Conservation (phyloP, 306 rosid genomes). For the Cicer arietinum region DNA sequence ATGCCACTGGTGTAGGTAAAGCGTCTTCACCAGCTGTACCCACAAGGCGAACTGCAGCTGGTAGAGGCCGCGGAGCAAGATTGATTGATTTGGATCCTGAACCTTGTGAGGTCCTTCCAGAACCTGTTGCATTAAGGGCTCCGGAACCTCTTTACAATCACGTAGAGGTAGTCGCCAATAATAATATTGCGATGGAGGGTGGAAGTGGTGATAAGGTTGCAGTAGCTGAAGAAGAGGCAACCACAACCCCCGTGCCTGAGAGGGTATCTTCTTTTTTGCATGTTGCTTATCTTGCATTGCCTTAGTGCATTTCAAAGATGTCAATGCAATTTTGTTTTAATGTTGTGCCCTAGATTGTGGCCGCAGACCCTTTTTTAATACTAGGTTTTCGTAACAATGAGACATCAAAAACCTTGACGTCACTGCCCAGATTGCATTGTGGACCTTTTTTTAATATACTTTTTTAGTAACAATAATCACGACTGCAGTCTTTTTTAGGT, state of each 20-base stretch:
- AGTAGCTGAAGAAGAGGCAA: constrained; percentile 82
- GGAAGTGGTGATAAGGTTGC: constrained; percentile 77
- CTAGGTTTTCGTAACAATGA: too few species aligned
- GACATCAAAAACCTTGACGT: too few species aligned
- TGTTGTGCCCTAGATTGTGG: background rate
- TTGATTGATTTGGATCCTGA: constrained; percentile 80
- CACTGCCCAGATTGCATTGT: too few species aligned
- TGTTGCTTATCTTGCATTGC: constrained; percentile 34
- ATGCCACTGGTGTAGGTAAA: constrained; percentile 78
- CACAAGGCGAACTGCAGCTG: constrained; percentile 83
- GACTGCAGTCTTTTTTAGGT: constrained; percentile 14
- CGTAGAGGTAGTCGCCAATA: constrained; percentile 71
- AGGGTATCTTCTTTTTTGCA: constrained; percentile 61
- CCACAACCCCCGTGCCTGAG: constrained; percentile 83
- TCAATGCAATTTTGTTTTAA: constrained; percentile 16
- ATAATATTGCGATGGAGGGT: constrained; percentile 78
- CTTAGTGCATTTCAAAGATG: constrained; percentile 34
- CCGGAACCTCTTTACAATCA: constrained; percentile 65
- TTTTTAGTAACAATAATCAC: constrained; percentile 10
- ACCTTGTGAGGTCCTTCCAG: constrained; percentile 73
- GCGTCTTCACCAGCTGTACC: constrained; percentile 80
- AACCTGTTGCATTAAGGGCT: constrained; percentile 67
- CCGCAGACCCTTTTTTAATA: too few species aligned
- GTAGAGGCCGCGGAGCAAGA: constrained; percentile 94
- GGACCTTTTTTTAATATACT: too few species aligned